Percentiles rank a stretch among this genome's conserved stretches.
Evolutionary conservation across 2,329 filamentous ascomycete species (phyloP).

Genomic region (Beauveria bassiana): DNA sequence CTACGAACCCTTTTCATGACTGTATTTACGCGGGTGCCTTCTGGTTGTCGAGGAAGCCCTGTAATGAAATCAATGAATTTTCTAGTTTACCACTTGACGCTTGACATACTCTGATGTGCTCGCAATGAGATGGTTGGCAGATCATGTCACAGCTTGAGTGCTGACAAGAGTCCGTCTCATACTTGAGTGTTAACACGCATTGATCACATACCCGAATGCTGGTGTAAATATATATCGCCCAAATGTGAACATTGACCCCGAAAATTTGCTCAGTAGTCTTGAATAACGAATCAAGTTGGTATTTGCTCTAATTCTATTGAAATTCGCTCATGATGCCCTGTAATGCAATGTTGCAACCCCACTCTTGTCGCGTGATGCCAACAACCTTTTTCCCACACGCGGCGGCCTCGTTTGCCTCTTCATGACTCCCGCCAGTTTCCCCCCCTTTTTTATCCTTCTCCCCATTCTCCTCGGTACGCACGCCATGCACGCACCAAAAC

Average conservation of each 20-base stretch:
- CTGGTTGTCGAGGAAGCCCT: constrained; percentile 14
- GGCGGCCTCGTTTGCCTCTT: too few species aligned
- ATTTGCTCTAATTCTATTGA: background rate
- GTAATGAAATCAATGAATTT: constrained; percentile 25
- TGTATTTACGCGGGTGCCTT: constrained; percentile 19
- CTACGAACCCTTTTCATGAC: constrained; percentile 12
- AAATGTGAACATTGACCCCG: background rate
- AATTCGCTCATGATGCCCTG: background rate
- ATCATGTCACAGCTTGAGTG: background rate
- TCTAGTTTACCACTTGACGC: background rate
- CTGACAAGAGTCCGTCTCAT: too few species aligned
- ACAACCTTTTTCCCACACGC: background rate
- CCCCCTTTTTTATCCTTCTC: too few species aligned
- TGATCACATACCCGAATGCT: too few species aligned
- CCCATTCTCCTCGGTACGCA: too few species aligned
- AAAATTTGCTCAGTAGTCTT: too few species aligned
- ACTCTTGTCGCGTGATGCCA: background rate
- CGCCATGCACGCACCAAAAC: background rate
- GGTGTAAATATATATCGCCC: too few species aligned
- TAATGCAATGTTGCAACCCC: background rate
- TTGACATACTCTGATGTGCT: too few species aligned
- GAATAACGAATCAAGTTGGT: background rate
- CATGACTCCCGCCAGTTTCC: too few species aligned
- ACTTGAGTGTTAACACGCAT: too few species aligned
- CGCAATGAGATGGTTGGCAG: too few species aligned